phyloP scores from a whole-genome alignment of 768 basidiomycete species.

The Tephrocybe rancida region DNA sequence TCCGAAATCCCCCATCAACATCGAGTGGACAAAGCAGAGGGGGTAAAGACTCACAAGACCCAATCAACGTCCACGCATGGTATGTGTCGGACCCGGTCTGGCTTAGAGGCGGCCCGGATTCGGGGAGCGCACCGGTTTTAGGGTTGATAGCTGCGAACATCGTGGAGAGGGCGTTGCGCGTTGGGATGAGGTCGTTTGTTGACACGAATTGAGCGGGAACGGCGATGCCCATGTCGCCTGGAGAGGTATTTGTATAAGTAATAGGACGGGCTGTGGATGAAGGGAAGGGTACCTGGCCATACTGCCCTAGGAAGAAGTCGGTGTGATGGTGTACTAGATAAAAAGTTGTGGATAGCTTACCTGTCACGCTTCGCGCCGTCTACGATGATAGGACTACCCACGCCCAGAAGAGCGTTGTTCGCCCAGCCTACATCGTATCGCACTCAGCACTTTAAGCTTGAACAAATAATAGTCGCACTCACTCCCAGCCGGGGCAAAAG shows the following conservation, averaged over 20 bases:
- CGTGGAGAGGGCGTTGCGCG: slow-evolving; percentile 56
- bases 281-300: slow-evolving; percentile 45
- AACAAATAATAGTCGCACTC: slow-evolving; percentile 9
- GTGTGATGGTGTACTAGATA: too few species aligned
- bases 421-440: slow-evolving; percentile 41
- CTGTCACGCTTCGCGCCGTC: slow-evolving; percentile 64
- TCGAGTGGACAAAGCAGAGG: background rate
- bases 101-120: slow-evolving; percentile 52
- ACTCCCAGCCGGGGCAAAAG: slow-evolving; percentile 48
- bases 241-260: background rate
- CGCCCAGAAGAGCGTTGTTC: slow-evolving; percentile 55
- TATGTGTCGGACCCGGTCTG: slow-evolving; percentile 55
- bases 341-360: slow-evolving; percentile 29
- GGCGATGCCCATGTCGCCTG: slow-evolving; percentile 65
- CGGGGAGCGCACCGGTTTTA: slow-evolving; percentile 54
- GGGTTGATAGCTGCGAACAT: slow-evolving; percentile 60
- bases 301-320: slow-evolving; percentile 41
- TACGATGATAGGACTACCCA: slow-evolving; percentile 62
- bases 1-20: slow-evolving; percentile 3
- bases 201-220: slow-evolving; percentile 64
- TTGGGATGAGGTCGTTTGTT: slow-evolving; percentile 58
- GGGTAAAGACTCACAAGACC: slow-evolving; percentile 39
- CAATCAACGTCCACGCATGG: slow-evolving; percentile 63
- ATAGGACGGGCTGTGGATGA: background rate
- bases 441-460: background rate